These are phyloP conservation scores for Aspergillus glaucus DNA, from an alignment of 2,329 filamentous ascomycete species.

Conservation along the genomic window DNA sequence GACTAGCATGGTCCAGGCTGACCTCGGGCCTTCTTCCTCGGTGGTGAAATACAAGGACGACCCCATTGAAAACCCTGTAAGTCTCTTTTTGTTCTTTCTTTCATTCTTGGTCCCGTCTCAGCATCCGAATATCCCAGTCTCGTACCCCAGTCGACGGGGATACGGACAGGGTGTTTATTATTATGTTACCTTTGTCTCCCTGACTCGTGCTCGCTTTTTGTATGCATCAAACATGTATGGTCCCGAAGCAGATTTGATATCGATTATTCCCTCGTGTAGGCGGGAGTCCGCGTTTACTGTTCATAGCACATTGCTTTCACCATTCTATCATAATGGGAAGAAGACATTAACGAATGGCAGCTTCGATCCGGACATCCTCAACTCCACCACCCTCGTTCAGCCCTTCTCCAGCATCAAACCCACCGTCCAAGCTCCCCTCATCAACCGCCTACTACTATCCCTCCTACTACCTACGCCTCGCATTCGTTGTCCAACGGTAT, in stretches of 20 bases:
- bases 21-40: slow-evolving; percentile 29
- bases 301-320: too few species aligned
- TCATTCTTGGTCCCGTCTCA: neutral
- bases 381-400: slow-evolving; percentile 25
- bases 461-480: slow-evolving; percentile 25
- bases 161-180: too few species aligned
- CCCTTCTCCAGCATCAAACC: slow-evolving; percentile 9
- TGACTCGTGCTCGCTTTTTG: too few species aligned
- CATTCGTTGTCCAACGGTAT: slow-evolving; percentile 34
- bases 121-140: too few species aligned
- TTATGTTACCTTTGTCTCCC: too few species aligned
- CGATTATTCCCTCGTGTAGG: too few species aligned
- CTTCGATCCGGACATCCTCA: slow-evolving; percentile 26
- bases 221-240: neutral
- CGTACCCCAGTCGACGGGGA: too few species aligned
- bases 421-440: slow-evolving; percentile 54
- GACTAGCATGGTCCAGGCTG: slow-evolving; percentile 40
- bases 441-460: slow-evolving; percentile 45
- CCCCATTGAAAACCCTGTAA: slow-evolving; percentile 42
- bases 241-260: too few species aligned
- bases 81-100: slow-evolving; percentile 16
- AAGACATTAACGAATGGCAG: slow-evolving; percentile 9
- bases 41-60: slow-evolving; percentile 45
- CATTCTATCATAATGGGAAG: too few species aligned
- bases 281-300: too few species aligned